Percentiles rank a stretch among this genome's conserved stretches.
Evolutionary conservation across 1,284 basidiomycete genomes (phyloP).

Genomic region (Earliella scabrosa): DNA sequence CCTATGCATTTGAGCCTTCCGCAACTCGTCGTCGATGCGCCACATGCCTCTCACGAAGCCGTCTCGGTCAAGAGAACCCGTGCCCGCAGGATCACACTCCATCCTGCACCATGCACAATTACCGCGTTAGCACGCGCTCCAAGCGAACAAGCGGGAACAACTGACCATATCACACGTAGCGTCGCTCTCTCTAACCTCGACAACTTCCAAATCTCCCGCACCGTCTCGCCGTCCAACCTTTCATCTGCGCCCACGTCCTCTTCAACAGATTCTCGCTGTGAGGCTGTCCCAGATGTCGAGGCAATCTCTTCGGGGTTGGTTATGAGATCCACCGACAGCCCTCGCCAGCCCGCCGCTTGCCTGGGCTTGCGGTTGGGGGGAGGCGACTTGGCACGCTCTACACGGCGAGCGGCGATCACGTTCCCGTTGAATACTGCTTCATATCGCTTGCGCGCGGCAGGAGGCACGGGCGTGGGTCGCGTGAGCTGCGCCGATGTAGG

Average conservation of each 20-base stretch:
- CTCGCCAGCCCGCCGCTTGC: conserved; percentile 75
- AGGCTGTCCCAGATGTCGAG: conserved; percentile 25
- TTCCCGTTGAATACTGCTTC: conserved; percentile 67
- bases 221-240: conserved; percentile 55
- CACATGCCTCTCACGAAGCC: conserved; percentile 80
- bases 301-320: conserved; percentile 45
- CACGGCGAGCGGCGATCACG: conserved; percentile 50
- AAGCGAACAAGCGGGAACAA: conserved; percentile 17
- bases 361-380: conserved; percentile 49
- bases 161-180: conserved; percentile 70
- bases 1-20: conserved; percentile 50
- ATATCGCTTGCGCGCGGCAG: conserved; percentile 64
- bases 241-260: conserved; percentile 47
- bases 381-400: conserved; percentile 26
- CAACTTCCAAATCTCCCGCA: conserved; percentile 65
- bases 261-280: conserved; percentile 35
- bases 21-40: conserved; percentile 84
- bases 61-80: conserved; percentile 64
- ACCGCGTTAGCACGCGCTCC: background rate
- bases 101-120: conserved; percentile 46
- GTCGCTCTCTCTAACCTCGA: conserved; percentile 59
- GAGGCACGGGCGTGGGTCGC: conserved; percentile 68
- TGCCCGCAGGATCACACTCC: conserved; percentile 62
- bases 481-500: conserved; percentile 33
- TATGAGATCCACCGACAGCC: conserved; percentile 73